Conservation (phyloP, 176 grass and related monocot species). For the Oryza punctata region DNA sequence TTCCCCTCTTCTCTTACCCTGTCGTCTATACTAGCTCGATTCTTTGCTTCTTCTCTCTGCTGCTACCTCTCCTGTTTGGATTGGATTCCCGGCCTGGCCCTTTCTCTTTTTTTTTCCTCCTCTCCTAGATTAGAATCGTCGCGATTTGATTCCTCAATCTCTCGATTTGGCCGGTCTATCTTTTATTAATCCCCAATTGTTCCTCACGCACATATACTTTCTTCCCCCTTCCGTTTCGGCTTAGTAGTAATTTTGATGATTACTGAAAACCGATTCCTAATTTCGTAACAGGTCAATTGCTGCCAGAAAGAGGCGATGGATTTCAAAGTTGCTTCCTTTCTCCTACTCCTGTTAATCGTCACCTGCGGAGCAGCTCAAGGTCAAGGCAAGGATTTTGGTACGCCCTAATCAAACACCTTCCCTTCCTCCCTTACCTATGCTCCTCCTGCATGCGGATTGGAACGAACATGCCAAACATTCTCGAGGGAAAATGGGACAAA, state of each 20-base stretch:
- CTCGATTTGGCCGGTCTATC: not conserved
- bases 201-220: too few species aligned
- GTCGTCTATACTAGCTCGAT: too few species aligned
- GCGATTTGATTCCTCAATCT: too few species aligned
- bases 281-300: not conserved
- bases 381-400: slow-evolving; percentile 27
- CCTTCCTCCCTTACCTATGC: not conserved
- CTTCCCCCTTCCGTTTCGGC: not conserved
- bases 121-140: not conserved
- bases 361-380: slow-evolving; percentile 22
- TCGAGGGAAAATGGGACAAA: not conserved
- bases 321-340: not conserved
- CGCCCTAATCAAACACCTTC: not conserved
- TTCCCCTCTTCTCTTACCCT: not conserved
- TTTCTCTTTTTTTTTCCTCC: not conserved
- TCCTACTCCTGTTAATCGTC: slow-evolving; percentile 36
- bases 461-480: not conserved
- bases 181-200: not conserved
- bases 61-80: too few species aligned
- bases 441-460: not conserved
- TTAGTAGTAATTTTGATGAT: not conserved
- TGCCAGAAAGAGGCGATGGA: not conserved
- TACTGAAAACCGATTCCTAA: not conserved
- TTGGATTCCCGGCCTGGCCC: too few species aligned
- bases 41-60: not conserved